A percentile compares a stretch with the other conserved stretches of the same genome.
Conservation (phyloP, 768 basidiomycete species). For the Mycena alexandri region DNA sequence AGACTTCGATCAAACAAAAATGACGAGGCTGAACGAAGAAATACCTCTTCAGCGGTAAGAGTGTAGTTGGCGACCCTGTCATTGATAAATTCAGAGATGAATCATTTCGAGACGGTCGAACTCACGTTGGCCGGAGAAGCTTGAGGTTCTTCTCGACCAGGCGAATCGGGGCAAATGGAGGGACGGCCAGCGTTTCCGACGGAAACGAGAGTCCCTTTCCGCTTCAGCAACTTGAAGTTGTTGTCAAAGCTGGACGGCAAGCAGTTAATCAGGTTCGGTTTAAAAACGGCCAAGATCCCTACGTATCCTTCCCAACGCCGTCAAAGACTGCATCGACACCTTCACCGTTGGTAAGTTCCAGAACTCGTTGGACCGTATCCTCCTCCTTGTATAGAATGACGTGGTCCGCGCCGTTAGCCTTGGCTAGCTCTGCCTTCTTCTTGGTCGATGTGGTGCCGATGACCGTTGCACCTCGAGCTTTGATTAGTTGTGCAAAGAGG, state of each 20-base stretch:
- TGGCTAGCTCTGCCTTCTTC: constrained; percentile 88
- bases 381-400: constrained; percentile 87
- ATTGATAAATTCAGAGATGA: background rate
- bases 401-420: constrained; percentile 83
- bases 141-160: constrained; percentile 88
- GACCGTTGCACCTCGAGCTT: constrained; percentile 83
- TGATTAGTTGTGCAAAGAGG: constrained; percentile 75
- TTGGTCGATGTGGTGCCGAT: constrained; percentile 93
- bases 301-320: constrained; percentile 98
- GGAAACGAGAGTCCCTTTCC: constrained; percentile 92
- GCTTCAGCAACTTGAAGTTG: constrained; percentile 83
- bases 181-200: constrained; percentile 92
- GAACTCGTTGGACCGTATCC: constrained; percentile 78
- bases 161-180: constrained; percentile 79
- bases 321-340: constrained; percentile 93
- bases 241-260: constrained; percentile 69
- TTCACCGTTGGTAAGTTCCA: constrained; percentile 81
- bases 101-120: constrained; percentile 23
- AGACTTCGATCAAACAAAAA: background rate
- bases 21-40: background rate
- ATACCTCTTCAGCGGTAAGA: constrained; percentile 76
- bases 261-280: constrained; percentile 4
- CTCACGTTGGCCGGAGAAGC: constrained; percentile 79
- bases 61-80: constrained; percentile 78
- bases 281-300: constrained; percentile 46